Evolutionary conservation across 2,329 filamentous ascomycete species (phyloP).

Genomic region (Zasmidium citrigriseum): DNA sequence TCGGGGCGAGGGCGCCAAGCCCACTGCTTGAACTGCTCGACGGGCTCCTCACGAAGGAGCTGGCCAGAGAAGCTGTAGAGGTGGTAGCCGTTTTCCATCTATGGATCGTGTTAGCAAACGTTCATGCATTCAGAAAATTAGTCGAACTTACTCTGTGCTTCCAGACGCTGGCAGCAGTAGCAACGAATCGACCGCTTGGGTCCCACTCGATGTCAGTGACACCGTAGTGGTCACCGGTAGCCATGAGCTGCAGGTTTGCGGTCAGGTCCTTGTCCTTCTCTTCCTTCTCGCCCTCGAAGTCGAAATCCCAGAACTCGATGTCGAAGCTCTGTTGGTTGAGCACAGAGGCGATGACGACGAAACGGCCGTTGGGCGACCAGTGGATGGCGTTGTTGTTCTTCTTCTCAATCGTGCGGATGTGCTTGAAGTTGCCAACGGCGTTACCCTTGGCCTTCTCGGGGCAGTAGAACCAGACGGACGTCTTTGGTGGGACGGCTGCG

Average conservation of each 20-base stretch:
- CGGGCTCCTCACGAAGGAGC: slow-evolving; percentile 81
- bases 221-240: slow-evolving; percentile 91
- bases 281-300: slow-evolving; percentile 91
- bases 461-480: slow-evolving; percentile 91
- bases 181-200: slow-evolving; percentile 90
- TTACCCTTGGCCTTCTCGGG: slow-evolving; percentile 89
- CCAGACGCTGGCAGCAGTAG: slow-evolving; percentile 91
- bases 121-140: neutral
- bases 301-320: slow-evolving; percentile 95
- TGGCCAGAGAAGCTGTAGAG: slow-evolving; percentile 95
- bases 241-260: slow-evolving; percentile 94
- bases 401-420: slow-evolving; percentile 92
- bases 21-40: slow-evolving; percentile 98
- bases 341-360: slow-evolving; percentile 91
- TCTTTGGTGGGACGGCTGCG: slow-evolving; percentile 87
- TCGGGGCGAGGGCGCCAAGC: slow-evolving; percentile 89
- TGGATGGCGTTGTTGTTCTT: slow-evolving; percentile 99
- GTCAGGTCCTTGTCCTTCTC: slow-evolving; percentile 91
- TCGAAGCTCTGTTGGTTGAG: slow-evolving; percentile 92
- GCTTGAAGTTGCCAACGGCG: slow-evolving; percentile 89
- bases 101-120: slow-evolving; percentile 19
- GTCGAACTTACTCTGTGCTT: slow-evolving; percentile 78
- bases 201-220: slow-evolving; percentile 99
- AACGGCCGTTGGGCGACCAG: slow-evolving; percentile 95
- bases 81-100: slow-evolving; percentile 99